Base-by-base conservation (phyloP, 306 rosid species). In the Senna tora region DNA sequence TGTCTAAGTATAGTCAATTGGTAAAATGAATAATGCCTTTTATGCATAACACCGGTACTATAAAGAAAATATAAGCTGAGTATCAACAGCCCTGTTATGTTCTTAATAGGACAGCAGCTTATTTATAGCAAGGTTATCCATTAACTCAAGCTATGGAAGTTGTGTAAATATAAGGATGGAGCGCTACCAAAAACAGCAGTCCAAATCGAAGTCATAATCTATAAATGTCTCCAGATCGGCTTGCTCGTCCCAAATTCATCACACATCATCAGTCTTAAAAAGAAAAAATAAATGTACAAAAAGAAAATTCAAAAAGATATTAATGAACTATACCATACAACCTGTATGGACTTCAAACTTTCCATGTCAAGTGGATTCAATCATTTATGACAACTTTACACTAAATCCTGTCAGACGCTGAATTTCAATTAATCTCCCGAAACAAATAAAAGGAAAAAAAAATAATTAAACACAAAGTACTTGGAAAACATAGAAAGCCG, bases 321-420 rank as follows among this genome's bases (percentile, higher is more conserved):
- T 70, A 39, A 51, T 57, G 14, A 67, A 61, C 42, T 60, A 55
- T 19, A 11, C 14, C 45, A 33, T 15, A 52, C 41, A 67, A 6
- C 32, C 5, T 51, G 64, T 9, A 12, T 5, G 6, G 38, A 49
- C 9, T 20, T 7, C 22, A 22, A 45, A 45, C 47, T 76, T 67
- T 19, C 20, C 47, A 12, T 34, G 6, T 30, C 45, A 17, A 41
- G 59, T 11, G 19, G 30, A 19, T 38, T 33, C 32, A 50, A 21
- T 54, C 51, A 52, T 15, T 57, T 57, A 57, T 57, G 5, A 32
- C n/a, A n/a, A 25, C 20, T 56, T 56, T 30, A 14, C 19, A 56
- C 38, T 28, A 30, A 12, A 15, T 56, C 17, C 36, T 5, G 39
- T 2, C 12, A 30, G 64, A 14, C 2, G 42, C 4, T 5, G 8